Percentiles rank a stretch among this genome's conserved stretches.
phyloP scores from a whole-genome alignment of 805 yeast species.

The Cyberlindnera subsufficiens region DNA sequence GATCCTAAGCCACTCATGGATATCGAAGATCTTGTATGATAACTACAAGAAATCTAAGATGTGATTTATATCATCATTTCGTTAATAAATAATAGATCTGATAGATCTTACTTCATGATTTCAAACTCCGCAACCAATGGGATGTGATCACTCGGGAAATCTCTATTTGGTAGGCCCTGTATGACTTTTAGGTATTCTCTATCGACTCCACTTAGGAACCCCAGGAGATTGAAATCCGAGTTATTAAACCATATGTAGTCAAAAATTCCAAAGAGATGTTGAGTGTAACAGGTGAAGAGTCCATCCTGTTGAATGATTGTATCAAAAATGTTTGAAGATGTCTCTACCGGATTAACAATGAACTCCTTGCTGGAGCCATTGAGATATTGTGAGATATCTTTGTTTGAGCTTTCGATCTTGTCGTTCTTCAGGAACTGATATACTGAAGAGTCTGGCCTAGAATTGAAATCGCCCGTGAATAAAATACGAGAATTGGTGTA shows the following conservation, averaged over 20 bases:
- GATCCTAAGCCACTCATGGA: slow-evolving; percentile 34
- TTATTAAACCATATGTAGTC: slow-evolving; percentile 54
- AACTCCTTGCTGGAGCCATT: slow-evolving; percentile 18
- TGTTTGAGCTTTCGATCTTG: slow-evolving; percentile 22
- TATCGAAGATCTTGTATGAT: slow-evolving; percentile 26
- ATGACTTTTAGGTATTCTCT: slow-evolving; percentile 25
- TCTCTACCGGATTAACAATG: slow-evolving; percentile 26
- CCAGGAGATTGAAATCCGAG: slow-evolving; percentile 32
- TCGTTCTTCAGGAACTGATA: slow-evolving; percentile 36
- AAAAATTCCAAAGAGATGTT: slow-evolving; percentile 43
- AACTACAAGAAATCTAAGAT: not conserved
- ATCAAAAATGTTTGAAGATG: slow-evolving; percentile 25
- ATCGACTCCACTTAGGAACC: slow-evolving; percentile 48
- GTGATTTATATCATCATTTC: not conserved
- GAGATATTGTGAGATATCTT: slow-evolving; percentile 19
- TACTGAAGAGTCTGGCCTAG: slow-evolving; percentile 43
- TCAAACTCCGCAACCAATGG: slow-evolving; percentile 23
- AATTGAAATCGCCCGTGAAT: slow-evolving; percentile 54
- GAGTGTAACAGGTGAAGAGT: slow-evolving; percentile 40
- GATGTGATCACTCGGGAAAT: slow-evolving; percentile 41
- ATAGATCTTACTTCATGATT: slow-evolving; percentile 2
- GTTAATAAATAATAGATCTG: slow-evolving; percentile 6
- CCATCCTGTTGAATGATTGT: slow-evolving; percentile 15
- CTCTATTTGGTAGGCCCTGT: slow-evolving; percentile 47
- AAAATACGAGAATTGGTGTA: slow-evolving; percentile 30